These are phyloP conservation scores for Backusella liffmaniae DNA, from an alignment of 192 early-diverging fungal species.

Conservation along the genomic window DNA sequence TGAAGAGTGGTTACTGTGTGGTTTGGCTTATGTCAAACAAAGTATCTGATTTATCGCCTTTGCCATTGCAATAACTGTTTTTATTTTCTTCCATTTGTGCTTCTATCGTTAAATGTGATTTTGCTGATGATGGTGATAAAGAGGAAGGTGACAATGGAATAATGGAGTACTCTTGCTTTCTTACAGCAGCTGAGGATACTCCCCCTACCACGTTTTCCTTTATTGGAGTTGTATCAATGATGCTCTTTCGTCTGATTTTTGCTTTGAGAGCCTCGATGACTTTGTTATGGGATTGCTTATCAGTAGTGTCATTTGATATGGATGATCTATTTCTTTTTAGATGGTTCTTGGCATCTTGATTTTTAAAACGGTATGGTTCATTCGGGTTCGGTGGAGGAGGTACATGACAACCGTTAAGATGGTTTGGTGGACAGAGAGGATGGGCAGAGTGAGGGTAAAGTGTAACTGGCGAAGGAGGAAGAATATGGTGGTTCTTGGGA, in stretches of 20 bases:
- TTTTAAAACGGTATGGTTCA: not conserved
- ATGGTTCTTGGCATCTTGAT: not conserved
- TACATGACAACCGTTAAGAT: not conserved
- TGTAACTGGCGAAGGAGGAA: not conserved
- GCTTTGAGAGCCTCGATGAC: constrained; percentile 32
- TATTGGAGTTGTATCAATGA: not conserved
- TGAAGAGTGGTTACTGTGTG: not conserved
- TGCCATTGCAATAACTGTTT: not conserved
- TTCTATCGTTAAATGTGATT: constrained; percentile 24
- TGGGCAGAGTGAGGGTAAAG: constrained; percentile 20
- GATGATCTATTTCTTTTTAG: constrained; percentile 9
- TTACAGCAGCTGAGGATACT: not conserved
- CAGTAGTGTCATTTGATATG: constrained; percentile 4
- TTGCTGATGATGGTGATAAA: constrained; percentile 13
- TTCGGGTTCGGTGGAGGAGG: not conserved
- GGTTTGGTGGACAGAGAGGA: constrained; percentile 10
- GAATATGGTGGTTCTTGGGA: not conserved
- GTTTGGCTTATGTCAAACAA: not conserved
- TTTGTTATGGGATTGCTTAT: constrained; percentile 23
- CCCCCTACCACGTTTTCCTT: not conserved
- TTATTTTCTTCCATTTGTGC: constrained; percentile 12
- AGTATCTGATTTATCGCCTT: not conserved
- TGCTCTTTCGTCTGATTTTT: constrained; percentile 19
- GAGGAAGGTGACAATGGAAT: not conserved
- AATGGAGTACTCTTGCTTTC: not conserved